Evolutionary conservation across 2,329 filamentous ascomycete species (phyloP).

Genomic region (Colletotrichum horii): DNA sequence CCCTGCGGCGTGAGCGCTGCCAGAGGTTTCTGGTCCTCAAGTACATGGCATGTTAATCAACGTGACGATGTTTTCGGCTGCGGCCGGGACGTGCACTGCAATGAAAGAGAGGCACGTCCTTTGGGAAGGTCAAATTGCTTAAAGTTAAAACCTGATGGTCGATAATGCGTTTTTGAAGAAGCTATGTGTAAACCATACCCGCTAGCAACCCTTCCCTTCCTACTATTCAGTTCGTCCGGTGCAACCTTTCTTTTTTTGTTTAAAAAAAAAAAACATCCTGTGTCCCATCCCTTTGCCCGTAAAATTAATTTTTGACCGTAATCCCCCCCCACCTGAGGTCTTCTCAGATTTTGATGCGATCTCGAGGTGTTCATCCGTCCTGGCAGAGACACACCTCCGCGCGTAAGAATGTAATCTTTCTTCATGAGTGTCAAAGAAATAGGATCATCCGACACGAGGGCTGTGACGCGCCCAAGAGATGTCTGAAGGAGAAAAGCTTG

Average conservation of each 20-base stretch:
- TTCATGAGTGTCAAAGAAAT: neutral
- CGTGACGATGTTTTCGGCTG: neutral
- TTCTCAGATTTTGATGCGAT: neutral
- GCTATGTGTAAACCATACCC: neutral
- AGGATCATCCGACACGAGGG: neutral
- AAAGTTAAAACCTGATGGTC: neutral
- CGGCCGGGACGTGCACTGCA: neutral
- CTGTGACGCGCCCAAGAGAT: neutral
- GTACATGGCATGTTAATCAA: neutral
- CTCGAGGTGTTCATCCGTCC: neutral
- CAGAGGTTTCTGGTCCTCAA: neutral
- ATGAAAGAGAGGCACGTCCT: neutral
- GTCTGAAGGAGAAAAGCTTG: neutral
- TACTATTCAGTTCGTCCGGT: neutral
- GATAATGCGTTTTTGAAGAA: neutral
- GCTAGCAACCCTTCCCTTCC: neutral
- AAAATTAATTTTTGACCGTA: neutral
- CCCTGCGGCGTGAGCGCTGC: neutral
- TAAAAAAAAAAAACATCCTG: neutral
- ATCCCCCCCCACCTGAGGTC: neutral
- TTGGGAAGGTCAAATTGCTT: neutral
- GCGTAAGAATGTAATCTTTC: neutral
- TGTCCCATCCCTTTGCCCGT: neutral
- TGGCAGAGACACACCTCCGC: neutral
- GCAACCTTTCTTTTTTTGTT: neutral